phyloP scores from a whole-genome alignment of 805 yeast genomes.

The Pichia nakasei region DNA sequence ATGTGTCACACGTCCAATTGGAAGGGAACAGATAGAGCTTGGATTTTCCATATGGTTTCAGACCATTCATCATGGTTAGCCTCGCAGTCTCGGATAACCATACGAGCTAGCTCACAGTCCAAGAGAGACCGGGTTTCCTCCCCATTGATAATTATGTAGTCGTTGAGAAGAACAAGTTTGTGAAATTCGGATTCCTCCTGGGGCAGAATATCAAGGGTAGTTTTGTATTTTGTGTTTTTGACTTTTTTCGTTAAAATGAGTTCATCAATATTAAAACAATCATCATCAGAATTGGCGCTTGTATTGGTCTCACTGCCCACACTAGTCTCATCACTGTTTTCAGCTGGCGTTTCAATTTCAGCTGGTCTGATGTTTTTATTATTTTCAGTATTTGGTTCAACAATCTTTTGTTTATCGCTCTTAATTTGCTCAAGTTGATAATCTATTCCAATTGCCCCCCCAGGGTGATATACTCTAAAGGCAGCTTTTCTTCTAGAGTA shows the following conservation, averaged over 20 bases:
- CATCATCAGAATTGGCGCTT: neutral
- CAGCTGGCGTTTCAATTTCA: neutral
- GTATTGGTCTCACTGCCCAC: neutral
- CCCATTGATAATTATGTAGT: slow-evolving; percentile 18
- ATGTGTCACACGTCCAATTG: neutral
- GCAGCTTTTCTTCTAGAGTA: slow-evolving; percentile 39
- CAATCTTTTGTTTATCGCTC: neutral
- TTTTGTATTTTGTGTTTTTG: slow-evolving; percentile 20
- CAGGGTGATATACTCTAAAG: slow-evolving; percentile 77
- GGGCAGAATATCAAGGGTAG: slow-evolving; percentile 16
- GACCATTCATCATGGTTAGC: neutral
- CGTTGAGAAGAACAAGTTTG: slow-evolving; percentile 29
- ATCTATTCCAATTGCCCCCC: slow-evolving; percentile 76
- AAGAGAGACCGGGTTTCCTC: neutral
- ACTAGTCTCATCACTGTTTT: too few relatives aligned
- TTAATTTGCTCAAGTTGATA: slow-evolving; percentile 1
- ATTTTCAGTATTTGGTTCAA: neutral
- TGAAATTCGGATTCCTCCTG: slow-evolving; percentile 29
- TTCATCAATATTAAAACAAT: slow-evolving; percentile 7
- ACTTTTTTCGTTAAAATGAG: slow-evolving; percentile 14
- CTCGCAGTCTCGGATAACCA: neutral
- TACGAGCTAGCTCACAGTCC: neutral
- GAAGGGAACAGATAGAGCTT: neutral
- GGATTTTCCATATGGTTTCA: neutral
- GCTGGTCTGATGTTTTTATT: neutral